Conservation (phyloP, 768 basidiomycete genomes). For the Pulveroboletus ravenelii region DNA sequence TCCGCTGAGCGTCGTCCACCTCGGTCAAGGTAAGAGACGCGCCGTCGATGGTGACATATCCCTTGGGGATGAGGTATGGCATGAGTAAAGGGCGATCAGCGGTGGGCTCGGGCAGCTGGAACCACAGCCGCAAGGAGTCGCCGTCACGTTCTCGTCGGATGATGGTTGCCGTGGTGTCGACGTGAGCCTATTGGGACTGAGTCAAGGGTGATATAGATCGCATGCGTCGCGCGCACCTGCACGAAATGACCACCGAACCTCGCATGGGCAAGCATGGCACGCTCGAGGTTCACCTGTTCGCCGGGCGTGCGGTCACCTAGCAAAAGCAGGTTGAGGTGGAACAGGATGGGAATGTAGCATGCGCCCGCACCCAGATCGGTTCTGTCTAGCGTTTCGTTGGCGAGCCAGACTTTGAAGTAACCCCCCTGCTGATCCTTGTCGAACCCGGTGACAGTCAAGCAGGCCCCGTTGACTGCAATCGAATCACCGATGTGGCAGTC, state of each 20-base stretch:
- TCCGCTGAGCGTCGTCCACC: conserved; percentile 57
- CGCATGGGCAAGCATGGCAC: conserved; percentile 88
- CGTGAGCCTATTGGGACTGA: conserved; percentile 65
- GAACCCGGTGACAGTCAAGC: conserved; percentile 89
- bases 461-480: conserved; percentile 84
- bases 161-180: conserved; percentile 84
- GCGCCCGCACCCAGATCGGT: conserved; percentile 75
- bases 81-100: conserved; percentile 58
- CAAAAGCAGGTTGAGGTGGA: conserved; percentile 4
- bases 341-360: background rate
- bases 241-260: conserved; percentile 98
- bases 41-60: conserved; percentile 92
- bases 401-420: conserved; percentile 91
- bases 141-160: conserved; percentile 66
- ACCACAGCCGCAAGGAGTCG: conserved; percentile 80
- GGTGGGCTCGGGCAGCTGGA: conserved; percentile 66
- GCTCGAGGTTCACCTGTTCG: conserved; percentile 85
- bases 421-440: conserved; percentile 56
- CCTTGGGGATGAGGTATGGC: conserved; percentile 86
- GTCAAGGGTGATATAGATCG: background rate
- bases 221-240: conserved; percentile 53
- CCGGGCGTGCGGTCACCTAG: conserved; percentile 75
- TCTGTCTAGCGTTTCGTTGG: conserved; percentile 88
- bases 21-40: conserved; percentile 86
- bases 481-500: conserved; percentile 96